Percentiles rank a stretch among this genome's conserved stretches.
phyloP scores from a whole-genome alignment of 306 rosid genomes.

The Lathyrus tuberosus region DNA sequence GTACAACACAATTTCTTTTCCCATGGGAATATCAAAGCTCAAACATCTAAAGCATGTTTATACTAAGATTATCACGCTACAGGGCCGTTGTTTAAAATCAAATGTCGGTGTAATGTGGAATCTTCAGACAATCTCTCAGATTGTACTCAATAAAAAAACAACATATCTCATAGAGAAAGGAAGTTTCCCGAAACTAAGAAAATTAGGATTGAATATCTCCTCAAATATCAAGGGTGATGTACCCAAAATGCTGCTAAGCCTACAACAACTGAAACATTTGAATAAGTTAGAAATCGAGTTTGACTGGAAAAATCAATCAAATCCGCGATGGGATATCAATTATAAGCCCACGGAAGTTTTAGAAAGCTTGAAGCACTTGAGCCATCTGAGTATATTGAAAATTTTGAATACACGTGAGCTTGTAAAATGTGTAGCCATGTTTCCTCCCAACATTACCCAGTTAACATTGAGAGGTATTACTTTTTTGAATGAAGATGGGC shows the following conservation, averaged over 20 bases:
- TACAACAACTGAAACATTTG: slow-evolving; percentile 10
- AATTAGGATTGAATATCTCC: background rate
- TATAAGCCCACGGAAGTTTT: background rate
- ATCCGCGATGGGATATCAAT: background rate
- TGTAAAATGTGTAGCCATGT: background rate
- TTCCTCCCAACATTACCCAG: slow-evolving; percentile 26
- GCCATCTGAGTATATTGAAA: background rate
- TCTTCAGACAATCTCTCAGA: slow-evolving; percentile 14
- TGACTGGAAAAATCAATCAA: background rate
- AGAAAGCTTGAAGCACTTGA: background rate
- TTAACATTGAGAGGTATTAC: background rate
- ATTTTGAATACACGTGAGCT: background rate
- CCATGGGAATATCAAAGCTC: slow-evolving; percentile 10
- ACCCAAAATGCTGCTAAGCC: background rate
- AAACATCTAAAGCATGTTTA: slow-evolving; percentile 10
- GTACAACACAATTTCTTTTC: background rate
- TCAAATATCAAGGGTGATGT: background rate
- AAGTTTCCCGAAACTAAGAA: background rate
- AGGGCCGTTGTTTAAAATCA: background rate
- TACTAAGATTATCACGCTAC: background rate
- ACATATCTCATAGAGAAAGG: background rate
- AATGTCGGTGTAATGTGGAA: slow-evolving; percentile 23
- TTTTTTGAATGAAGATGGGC: background rate
- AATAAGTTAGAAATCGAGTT: background rate
- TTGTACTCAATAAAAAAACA: background rate